Conservation (phyloP, 306 rosid species). For the Cicer chorassanicum region DNA sequence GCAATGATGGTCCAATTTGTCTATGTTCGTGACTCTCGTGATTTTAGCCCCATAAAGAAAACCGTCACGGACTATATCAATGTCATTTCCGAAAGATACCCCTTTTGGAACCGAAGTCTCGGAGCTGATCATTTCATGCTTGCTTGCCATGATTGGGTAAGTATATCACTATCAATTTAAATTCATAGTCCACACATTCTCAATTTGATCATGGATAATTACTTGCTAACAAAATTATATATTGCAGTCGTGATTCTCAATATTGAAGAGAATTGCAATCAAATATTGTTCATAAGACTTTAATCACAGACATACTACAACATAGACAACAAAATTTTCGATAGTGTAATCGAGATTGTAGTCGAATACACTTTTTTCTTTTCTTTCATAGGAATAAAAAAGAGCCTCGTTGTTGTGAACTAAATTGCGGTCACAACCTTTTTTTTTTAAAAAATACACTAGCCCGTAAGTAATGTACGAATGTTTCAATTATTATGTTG, state of each 20-base stretch:
- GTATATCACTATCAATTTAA: constrained; percentile 16
- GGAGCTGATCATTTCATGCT: constrained; percentile 94
- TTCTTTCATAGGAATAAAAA: neutral
- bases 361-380: too few species aligned
- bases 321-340: too few species aligned
- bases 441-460: neutral
- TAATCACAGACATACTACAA: too few species aligned
- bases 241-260: neutral
- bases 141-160: constrained; percentile 95
- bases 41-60: constrained; percentile 64
- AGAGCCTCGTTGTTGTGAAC: neutral
- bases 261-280: neutral
- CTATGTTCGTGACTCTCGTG: constrained; percentile 69
- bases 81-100: constrained; percentile 61
- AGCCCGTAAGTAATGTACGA: neutral
- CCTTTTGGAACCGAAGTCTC: constrained; percentile 89
- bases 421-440: neutral
- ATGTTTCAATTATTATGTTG: neutral
- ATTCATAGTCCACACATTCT: neutral
- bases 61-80: constrained; percentile 70
- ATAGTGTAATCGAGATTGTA: too few species aligned
- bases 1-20: constrained; percentile 83
- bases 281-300: neutral
- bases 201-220: neutral
- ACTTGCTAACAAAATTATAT: neutral